Conservation (phyloP, 2,329 filamentous ascomycete genomes). For the Sporothrix phasma region DNA sequence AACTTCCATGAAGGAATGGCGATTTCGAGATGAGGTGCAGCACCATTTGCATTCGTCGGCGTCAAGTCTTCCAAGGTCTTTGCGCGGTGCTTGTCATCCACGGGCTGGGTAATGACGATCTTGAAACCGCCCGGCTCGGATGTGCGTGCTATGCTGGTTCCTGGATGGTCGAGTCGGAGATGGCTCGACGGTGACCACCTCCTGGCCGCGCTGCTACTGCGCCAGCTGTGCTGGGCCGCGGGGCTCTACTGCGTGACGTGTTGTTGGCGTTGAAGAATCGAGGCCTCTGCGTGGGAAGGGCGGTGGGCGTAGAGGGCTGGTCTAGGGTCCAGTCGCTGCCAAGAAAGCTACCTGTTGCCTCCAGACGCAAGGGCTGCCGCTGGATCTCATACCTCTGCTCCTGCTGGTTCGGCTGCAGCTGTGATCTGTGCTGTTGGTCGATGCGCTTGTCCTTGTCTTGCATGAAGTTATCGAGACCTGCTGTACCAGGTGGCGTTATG, state of each 20-base stretch:
- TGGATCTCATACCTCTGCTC: slow-evolving; percentile 19
- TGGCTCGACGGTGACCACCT: slow-evolving; percentile 47
- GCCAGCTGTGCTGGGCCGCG: slow-evolving; percentile 7
- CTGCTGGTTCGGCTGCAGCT: slow-evolving; percentile 12
- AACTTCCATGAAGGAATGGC: slow-evolving; percentile 77
- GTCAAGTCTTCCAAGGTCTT: slow-evolving; percentile 52
- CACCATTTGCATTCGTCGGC: slow-evolving; percentile 32
- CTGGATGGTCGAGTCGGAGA: slow-evolving; percentile 69
- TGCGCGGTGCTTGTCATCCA: slow-evolving; percentile 44
- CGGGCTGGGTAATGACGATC: slow-evolving; percentile 67
- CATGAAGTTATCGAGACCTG: slow-evolving; percentile 41
- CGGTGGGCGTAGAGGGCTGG: slow-evolving; percentile 29
- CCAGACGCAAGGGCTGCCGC: neutral
- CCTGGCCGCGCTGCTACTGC: neutral
- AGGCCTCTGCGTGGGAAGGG: slow-evolving; percentile 10
- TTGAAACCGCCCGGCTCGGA: slow-evolving; percentile 61
- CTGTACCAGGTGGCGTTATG: slow-evolving; percentile 49
- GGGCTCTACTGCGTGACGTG: neutral
- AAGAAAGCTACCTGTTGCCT: slow-evolving; percentile 15
- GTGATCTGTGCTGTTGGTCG: slow-evolving; percentile 10
- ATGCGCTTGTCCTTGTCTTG: slow-evolving; percentile 25
- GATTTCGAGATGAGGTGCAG: slow-evolving; percentile 52
- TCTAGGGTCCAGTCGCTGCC: slow-evolving; percentile 37
- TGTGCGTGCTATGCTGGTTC: slow-evolving; percentile 46
- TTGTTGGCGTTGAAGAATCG: neutral